These are phyloP conservation scores for Aegilops tauschii DNA, from an alignment of 176 grass and related monocot species.

Conservation along the genomic window DNA sequence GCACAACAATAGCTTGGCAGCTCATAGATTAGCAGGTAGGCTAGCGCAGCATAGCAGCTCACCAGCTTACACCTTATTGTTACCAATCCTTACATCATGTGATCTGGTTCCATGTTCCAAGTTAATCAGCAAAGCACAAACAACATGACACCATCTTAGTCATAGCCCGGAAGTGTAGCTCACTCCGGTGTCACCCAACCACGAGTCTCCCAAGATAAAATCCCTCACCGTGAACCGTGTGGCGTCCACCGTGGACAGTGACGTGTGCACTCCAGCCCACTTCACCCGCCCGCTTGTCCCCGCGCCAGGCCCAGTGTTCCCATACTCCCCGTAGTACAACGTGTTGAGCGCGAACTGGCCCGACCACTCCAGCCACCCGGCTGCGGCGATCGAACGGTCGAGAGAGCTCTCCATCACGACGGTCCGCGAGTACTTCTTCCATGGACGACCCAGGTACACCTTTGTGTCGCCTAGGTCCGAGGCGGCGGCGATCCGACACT, in stretches of 20 bases:
- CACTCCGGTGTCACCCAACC: conserved; percentile 48
- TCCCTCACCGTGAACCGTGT: conserved; percentile 44
- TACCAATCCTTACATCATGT: neutral
- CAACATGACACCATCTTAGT: neutral
- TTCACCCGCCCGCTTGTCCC: conserved; percentile 32
- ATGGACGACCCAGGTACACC: conserved; percentile 75
- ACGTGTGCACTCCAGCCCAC: conserved; percentile 55
- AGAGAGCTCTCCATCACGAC: conserved; percentile 52
- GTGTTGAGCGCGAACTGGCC: conserved; percentile 41
- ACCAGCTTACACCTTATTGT: neutral
- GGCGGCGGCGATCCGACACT: conserved; percentile 43
- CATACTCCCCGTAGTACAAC: conserved; percentile 78
- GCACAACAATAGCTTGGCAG: neutral
- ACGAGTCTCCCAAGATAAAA: conserved; percentile 58
- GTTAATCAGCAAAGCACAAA: neutral
- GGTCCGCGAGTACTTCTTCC: conserved; percentile 51
- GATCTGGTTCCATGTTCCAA: neutral
- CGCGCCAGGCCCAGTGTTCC: conserved; percentile 42
- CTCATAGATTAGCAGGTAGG: neutral
- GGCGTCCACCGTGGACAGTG: conserved; percentile 40
- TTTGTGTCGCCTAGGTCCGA: conserved; percentile 38
- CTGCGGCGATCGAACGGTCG: conserved; percentile 30
- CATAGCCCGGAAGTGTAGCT: conserved; percentile 51
- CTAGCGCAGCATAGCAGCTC: neutral
- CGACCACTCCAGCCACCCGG: conserved; percentile 62